These are phyloP conservation scores for Trichosanthes truncata DNA, from an alignment of 306 rosid genomes.

Conservation along the genomic window DNA sequence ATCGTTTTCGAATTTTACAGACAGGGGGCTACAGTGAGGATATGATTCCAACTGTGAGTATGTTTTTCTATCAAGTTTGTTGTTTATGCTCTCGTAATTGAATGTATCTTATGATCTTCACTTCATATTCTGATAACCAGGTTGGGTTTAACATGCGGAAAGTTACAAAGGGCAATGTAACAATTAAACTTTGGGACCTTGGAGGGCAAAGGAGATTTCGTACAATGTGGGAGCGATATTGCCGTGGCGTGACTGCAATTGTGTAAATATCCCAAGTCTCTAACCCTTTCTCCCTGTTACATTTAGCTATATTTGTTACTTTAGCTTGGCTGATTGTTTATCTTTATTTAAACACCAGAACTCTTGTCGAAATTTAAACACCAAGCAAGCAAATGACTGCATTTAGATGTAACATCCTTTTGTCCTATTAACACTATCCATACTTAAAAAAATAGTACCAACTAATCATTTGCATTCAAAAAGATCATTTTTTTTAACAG, in stretches of 20 bases:
- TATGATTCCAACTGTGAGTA: constrained; percentile 95
- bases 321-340: not conserved
- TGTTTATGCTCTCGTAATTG: not conserved
- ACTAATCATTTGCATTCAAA: not conserved
- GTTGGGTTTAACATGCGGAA: constrained; percentile 94
- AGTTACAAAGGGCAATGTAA: constrained; percentile 89
- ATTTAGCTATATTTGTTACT: not conserved
- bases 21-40: constrained; percentile 92
- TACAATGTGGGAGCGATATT: constrained; percentile 97
- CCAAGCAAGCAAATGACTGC: not conserved
- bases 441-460: not conserved
- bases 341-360: not conserved
- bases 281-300: constrained; percentile 6
- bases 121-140: constrained; percentile 23
- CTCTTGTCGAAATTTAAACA: not conserved
- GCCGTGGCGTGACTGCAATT: constrained; percentile 92
- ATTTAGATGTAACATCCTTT: not conserved
- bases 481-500: not conserved
- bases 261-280: constrained; percentile 41
- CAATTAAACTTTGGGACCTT: constrained; percentile 96
- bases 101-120: not conserved
- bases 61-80: constrained; percentile 1
- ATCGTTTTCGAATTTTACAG: constrained; percentile 34
- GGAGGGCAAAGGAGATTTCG: constrained; percentile 96
- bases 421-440: not conserved